A percentile compares a stretch with the other conserved stretches of the same genome.
Evolutionary conservation across 73 alveolate genomes (phyloP).

Genomic region (Paramecium tetraurelia): DNA sequence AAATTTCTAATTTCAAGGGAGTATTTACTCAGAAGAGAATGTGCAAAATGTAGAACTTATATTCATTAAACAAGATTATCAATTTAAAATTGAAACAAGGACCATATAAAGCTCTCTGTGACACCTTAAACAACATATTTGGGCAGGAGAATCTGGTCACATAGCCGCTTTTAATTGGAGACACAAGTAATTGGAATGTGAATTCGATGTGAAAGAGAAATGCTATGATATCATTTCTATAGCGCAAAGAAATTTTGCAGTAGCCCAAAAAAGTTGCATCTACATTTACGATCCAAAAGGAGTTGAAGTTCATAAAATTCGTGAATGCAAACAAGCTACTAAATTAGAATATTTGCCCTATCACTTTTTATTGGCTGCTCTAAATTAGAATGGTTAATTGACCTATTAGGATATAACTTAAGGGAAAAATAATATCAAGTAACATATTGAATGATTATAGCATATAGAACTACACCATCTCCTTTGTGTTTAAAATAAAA

Average conservation of each 20-base stretch:
- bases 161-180: conserved; percentile 90
- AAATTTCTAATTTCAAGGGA: not conserved
- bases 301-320: conserved; percentile 88
- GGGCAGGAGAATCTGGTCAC: conserved; percentile 95
- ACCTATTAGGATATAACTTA: conserved; percentile 89
- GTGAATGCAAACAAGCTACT: conserved; percentile 81
- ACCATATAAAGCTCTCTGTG: conserved; percentile 67
- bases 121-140: conserved; percentile 68
- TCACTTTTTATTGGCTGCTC: conserved; percentile 88
- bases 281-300: conserved; percentile 95
- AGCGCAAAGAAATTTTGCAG: conserved; percentile 55
- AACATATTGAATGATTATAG: not conserved
- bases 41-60: not conserved
- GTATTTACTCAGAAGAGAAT: conserved; percentile 11
- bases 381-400: conserved; percentile 76
- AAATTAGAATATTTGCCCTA: conserved; percentile 89
- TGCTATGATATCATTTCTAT: not conserved
- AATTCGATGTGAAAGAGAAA: conserved; percentile 84
- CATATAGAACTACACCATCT: not conserved
- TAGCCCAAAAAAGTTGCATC: conserved; percentile 87
- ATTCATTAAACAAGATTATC: conserved; percentile 68
- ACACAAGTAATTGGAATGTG: conserved; percentile 78
- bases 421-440: conserved; percentile 87
- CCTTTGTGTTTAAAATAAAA: conserved; percentile 79
- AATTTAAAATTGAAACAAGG: conserved; percentile 79